These are phyloP conservation scores for Candida verbasci DNA, from an alignment of 805 yeast species.

Conservation along the genomic window DNA sequence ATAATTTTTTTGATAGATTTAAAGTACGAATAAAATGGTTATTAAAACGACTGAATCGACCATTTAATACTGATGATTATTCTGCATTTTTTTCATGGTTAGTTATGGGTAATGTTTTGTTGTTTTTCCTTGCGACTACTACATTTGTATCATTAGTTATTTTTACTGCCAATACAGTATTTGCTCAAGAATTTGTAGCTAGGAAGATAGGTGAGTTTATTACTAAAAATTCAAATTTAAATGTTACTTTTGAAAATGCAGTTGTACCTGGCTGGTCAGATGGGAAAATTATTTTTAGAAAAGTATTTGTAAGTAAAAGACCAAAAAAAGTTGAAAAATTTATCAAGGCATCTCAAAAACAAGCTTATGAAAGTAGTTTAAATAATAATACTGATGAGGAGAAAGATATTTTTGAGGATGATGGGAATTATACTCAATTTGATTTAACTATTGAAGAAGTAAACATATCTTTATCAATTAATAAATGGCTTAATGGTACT, in stretches of 20 bases:
- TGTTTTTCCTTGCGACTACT: conserved; percentile 84
- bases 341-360: conserved; percentile 68
- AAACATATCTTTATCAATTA: conserved; percentile 71
- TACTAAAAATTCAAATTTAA: conserved; percentile 75
- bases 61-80: conserved; percentile 88
- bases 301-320: conserved; percentile 80
- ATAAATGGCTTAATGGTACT: conserved; percentile 84
- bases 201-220: conserved; percentile 74
- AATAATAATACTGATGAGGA: conserved; percentile 3
- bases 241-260: conserved; percentile 88
- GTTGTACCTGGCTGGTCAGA: conserved; percentile 92
- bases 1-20: conserved; percentile 24
- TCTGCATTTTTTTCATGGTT: conserved; percentile 91
- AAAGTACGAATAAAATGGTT: conserved; percentile 59
- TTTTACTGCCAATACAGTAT: conserved; percentile 73
- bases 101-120: conserved; percentile 76
- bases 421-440: conserved; percentile 94
- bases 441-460: conserved; percentile 87
- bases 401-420: conserved; percentile 50
- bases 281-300: conserved; percentile 77
- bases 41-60: conserved; percentile 69
- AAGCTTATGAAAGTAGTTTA: conserved; percentile 57
- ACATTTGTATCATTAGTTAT: conserved; percentile 82
- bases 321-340: conserved; percentile 59
- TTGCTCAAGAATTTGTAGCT: conserved; percentile 88